A percentile compares a stretch with the other conserved stretches of the same genome.
phyloP scores from a whole-genome alignment of 306 rosid genomes.

The Cicer arietinum region DNA sequence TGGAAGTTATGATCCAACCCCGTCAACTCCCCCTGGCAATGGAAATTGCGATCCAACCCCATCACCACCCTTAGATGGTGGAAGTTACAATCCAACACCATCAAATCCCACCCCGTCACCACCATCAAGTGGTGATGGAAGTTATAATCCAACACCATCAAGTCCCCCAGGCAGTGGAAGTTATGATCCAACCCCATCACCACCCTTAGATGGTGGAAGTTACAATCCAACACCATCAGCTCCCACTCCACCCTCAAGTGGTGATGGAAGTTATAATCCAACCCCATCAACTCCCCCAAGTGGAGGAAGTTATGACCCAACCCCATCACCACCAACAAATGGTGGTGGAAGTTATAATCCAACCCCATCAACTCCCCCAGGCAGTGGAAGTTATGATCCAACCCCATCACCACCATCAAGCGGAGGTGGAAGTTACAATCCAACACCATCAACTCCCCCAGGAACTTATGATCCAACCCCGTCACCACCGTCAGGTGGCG shows the following conservation, averaged over 20 bases:
- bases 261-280: constrained; percentile 55
- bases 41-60: constrained; percentile 47
- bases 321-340: constrained; percentile 10
- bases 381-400: constrained; percentile 40
- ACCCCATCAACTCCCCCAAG: constrained; percentile 65
- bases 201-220: constrained; percentile 51
- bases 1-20: constrained; percentile 62
- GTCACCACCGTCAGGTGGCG: constrained; percentile 43
- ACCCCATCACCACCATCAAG: constrained; percentile 38
- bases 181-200: constrained; percentile 37
- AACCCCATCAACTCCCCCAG: constrained; percentile 51
- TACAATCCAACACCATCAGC: constrained; percentile 46
- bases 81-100: constrained; percentile 45
- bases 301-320: constrained; percentile 39
- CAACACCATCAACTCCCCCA: constrained; percentile 62
- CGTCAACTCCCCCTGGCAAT: constrained; percentile 58
- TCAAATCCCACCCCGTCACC: constrained; percentile 40
- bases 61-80: constrained; percentile 46
- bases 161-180: constrained; percentile 54
- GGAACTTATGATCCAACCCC: constrained; percentile 44
- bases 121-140: constrained; percentile 42
- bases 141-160: constrained; percentile 58
- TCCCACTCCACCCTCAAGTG: constrained; percentile 31
- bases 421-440: constrained; percentile 50
- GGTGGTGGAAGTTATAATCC: constrained; percentile 43